These are phyloP conservation scores for Solanum etuberosum DNA, from an alignment of 257 asterid species.

Conservation along the genomic window DNA sequence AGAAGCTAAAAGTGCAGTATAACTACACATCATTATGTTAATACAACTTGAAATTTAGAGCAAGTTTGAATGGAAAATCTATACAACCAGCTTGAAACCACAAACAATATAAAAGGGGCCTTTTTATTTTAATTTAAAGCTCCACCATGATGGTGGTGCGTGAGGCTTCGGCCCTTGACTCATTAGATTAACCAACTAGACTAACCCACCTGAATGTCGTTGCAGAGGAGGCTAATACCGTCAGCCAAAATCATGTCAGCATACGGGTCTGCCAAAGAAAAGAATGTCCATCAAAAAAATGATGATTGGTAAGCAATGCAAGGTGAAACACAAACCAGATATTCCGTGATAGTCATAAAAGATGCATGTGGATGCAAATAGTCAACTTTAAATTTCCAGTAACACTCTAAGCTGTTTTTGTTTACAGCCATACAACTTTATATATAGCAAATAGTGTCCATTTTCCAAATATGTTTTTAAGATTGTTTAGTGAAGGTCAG, in stretches of 20 bases:
- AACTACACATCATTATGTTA: neutral
- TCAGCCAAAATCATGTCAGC: conserved; percentile 47
- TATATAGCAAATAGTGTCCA: neutral
- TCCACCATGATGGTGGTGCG: neutral
- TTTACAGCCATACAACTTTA: neutral
- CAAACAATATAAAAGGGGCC: neutral
- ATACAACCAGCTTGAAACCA: neutral
- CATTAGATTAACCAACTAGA: neutral
- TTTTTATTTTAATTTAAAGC: neutral
- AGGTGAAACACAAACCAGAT: neutral
- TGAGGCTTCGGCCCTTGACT: neutral
- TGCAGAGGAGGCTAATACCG: conserved; percentile 38
- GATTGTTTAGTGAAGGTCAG: neutral
- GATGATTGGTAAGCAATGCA: neutral
- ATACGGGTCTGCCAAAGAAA: conserved; percentile 21
- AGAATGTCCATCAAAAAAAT: neutral
- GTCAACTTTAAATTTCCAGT: neutral
- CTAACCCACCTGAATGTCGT: conserved; percentile 34
- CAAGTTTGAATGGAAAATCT: neutral
- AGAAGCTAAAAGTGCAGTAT: neutral
- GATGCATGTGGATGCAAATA: neutral
- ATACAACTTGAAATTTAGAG: neutral
- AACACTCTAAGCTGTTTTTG: neutral
- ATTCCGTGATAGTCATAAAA: neutral
- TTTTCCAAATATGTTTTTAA: neutral